A percentile compares a stretch with the other conserved stretches of the same genome.
These are phyloP conservation scores for Sugiyamaella neomexicana DNA, from an alignment of 1,139 yeast genomes.

Conservation along the genomic window DNA sequence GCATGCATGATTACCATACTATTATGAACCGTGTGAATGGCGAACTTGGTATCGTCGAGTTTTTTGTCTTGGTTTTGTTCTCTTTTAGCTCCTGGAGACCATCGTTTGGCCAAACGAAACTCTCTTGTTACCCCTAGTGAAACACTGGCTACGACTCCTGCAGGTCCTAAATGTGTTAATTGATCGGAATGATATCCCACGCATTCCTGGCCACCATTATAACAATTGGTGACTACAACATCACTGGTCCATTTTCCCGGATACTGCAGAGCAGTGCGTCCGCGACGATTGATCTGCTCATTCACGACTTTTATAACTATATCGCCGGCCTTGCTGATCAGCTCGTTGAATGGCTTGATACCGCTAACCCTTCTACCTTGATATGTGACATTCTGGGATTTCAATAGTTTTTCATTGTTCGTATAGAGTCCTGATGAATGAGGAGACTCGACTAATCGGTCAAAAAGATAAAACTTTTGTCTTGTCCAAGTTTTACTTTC, in stretches of 20 bases:
- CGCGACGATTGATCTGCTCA: conserved; percentile 39
- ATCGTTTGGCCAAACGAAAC: conserved; percentile 47
- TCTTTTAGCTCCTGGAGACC: conserved; percentile 33
- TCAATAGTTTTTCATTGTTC: conserved; percentile 35
- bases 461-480: conserved; percentile 55
- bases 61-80: conserved; percentile 2
- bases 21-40: conserved; percentile 65
- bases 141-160: conserved; percentile 61
- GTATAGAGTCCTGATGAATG: conserved; percentile 50
- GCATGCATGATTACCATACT: conserved; percentile 69
- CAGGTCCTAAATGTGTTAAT: conserved; percentile 67
- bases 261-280: conserved; percentile 38
- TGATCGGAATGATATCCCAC: conserved; percentile 77
- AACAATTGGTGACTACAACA: conserved; percentile 57
- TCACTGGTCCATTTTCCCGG: conserved; percentile 52
- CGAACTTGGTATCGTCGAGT: conserved; percentile 41
- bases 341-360: conserved; percentile 42
- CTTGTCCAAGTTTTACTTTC: conserved; percentile 47
- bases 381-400: conserved; percentile 39
- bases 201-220: conserved; percentile 49
- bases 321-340: conserved; percentile 45
- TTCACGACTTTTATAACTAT: conserved; percentile 50
- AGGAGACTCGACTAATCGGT: conserved; percentile 55
- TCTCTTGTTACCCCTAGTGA: conserved; percentile 68
- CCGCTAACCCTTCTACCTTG: conserved; percentile 42